Percentiles rank a stretch among this genome's conserved stretches.
Conservation (phyloP, 306 rosid genomes). For the Lathyrus oleraceus region DNA sequence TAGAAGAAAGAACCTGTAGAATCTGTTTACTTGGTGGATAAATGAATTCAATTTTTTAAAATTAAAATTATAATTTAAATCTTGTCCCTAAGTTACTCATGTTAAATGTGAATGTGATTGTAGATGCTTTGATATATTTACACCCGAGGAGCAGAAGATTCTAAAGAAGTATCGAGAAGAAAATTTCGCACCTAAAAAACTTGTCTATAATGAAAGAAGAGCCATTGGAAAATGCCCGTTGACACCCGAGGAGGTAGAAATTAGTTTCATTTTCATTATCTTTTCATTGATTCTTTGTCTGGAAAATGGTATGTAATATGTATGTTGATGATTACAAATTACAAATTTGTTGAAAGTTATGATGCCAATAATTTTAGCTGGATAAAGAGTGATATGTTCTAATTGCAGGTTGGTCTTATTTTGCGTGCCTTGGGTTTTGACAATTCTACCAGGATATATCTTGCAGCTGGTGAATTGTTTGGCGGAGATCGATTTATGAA, state of each 20-base stretch:
- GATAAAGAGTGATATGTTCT: not conserved
- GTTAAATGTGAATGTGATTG: constrained; percentile 34
- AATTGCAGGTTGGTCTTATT: constrained; percentile 84
- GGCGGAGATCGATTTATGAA: constrained; percentile 92
- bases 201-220: constrained; percentile 79
- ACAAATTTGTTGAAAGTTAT: constrained; percentile 17
- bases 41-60: not conserved
- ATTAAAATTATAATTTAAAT: not conserved
- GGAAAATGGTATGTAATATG: not conserved
- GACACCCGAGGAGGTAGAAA: constrained; percentile 95
- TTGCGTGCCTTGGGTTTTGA: constrained; percentile 54
- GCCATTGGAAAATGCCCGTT: constrained; percentile 97
- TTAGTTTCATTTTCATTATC: constrained; percentile 15
- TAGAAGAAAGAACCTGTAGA: constrained; percentile 15
- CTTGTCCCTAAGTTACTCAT: constrained; percentile 13
- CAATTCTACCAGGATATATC: constrained; percentile 47
- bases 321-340: constrained; percentile 18
- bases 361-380: constrained; percentile 27
- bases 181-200: constrained; percentile 86
- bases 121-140: constrained; percentile 88
- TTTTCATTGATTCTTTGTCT: constrained; percentile 28
- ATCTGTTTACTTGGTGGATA: constrained; percentile 14
- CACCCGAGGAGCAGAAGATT: constrained; percentile 67
- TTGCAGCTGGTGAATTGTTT: constrained; percentile 81
- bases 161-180: constrained; percentile 76